Percentiles rank a stretch among this genome's conserved stretches.
phyloP scores from a whole-genome alignment of 306 rosid genomes.

The Quercus ilex region DNA sequence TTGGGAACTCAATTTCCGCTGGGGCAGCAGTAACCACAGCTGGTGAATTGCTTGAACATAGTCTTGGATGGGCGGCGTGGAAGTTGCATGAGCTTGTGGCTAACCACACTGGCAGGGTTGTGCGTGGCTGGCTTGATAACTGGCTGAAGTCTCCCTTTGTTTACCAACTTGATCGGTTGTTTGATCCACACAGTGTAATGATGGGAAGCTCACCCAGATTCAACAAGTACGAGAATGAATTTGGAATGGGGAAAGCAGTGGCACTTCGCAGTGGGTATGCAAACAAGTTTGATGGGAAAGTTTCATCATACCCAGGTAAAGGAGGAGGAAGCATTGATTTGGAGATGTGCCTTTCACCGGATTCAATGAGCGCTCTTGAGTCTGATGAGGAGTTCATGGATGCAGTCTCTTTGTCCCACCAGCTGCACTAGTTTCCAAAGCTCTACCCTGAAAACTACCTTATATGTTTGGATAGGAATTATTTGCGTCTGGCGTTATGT shows the following conservation, averaged over 20 bases:
- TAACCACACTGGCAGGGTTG: not conserved
- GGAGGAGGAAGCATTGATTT: slow-evolving; percentile 64
- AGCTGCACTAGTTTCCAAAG: no score
- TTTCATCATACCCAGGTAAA: slow-evolving; percentile 38
- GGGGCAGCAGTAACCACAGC: not conserved
- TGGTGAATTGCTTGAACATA: slow-evolving; percentile 33
- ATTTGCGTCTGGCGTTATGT: no score
- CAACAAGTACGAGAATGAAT: slow-evolving; percentile 51
- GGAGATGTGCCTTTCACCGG: slow-evolving; percentile 39
- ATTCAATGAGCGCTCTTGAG: slow-evolving; percentile 42
- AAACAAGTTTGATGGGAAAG: slow-evolving; percentile 44
- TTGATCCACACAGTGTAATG: slow-evolving; percentile 27
- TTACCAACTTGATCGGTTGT: not conserved
- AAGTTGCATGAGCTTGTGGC: slow-evolving; percentile 39
- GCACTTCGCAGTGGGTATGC: slow-evolving; percentile 53
- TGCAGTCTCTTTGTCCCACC: no score
- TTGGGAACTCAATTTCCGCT: slow-evolving; percentile 29
- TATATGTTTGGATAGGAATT: no score
- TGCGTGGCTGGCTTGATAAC: not conserved
- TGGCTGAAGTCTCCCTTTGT: slow-evolving; percentile 38
- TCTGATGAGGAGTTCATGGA: slow-evolving; percentile 45
- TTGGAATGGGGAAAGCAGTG: slow-evolving; percentile 69
- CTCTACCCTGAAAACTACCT: no score
- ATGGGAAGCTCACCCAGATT: slow-evolving; percentile 60
- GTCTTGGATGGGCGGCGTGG: slow-evolving; percentile 62